These are phyloP conservation scores for Linnemannia exigua DNA, from an alignment of 192 early-diverging fungal species.

Conservation along the genomic window DNA sequence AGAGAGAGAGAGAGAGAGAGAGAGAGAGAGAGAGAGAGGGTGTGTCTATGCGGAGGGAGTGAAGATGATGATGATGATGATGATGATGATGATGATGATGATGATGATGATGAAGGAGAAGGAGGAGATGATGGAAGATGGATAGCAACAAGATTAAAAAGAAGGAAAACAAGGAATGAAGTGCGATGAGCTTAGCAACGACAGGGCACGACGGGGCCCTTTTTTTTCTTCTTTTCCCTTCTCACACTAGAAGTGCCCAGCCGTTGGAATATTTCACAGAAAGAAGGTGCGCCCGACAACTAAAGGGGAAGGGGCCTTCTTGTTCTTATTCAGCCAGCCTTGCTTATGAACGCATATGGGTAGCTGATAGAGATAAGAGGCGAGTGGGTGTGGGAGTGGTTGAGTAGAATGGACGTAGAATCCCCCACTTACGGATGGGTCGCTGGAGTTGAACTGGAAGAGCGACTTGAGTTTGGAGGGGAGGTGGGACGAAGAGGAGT, in stretches of 20 bases:
- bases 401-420: not conserved
- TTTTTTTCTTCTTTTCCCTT: no score
- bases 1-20: not conserved
- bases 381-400: not conserved
- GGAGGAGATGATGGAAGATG: conserved; percentile 1
- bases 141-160: not conserved
- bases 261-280: no score
- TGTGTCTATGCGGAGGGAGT: no score
- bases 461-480: conserved; percentile 43
- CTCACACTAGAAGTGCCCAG: no score
- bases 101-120: not conserved
- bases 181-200: no score
- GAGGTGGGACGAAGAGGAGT: conserved; percentile 20
- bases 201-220: no score
- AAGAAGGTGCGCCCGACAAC: no score
- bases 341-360: no score
- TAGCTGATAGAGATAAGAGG: not conserved
- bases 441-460: conserved; percentile 20
- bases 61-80: not conserved
- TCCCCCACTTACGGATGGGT: conserved; percentile 6
- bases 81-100: not conserved
- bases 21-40: not conserved
- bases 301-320: no score
- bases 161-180: not conserved
- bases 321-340: no score